Conservation (phyloP, 2,329 filamentous ascomycete species). For the Microdochium trichocladiopsis region DNA sequence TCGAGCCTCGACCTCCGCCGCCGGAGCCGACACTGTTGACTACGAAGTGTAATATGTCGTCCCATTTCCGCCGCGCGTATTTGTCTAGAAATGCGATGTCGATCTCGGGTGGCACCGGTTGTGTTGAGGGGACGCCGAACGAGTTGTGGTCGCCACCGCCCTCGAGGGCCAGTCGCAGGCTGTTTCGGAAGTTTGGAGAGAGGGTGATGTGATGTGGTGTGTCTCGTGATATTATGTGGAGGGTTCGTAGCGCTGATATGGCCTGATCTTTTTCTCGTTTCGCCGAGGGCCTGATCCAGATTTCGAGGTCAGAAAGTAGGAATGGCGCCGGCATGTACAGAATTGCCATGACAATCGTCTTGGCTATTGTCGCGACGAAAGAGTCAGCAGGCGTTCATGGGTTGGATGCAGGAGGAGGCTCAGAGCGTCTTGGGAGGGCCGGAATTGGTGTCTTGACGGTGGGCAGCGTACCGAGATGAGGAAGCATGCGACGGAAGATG, state of each 20-base stretch:
- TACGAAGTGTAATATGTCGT: slow-evolving; percentile 92
- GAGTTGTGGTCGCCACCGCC: slow-evolving; percentile 80
- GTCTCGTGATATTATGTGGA: slow-evolving; percentile 75
- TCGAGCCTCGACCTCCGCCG: slow-evolving; percentile 34
- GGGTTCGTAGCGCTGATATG: slow-evolving; percentile 68
- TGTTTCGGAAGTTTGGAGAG: slow-evolving; percentile 74
- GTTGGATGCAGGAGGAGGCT: too few relatives aligned
- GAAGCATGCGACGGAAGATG: slow-evolving; percentile 95
- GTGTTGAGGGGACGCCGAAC: slow-evolving; percentile 78
- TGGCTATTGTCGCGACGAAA: slow-evolving; percentile 47
- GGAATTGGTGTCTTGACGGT: too few relatives aligned
- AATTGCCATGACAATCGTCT: slow-evolving; percentile 92
- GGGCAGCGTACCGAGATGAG: slow-evolving; percentile 65
- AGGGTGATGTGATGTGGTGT: slow-evolving; percentile 67
- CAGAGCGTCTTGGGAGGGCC: too few relatives aligned
- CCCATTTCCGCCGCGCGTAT: slow-evolving; percentile 86
- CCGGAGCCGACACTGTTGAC: slow-evolving; percentile 65
- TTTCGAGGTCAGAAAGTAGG: slow-evolving; percentile 71
- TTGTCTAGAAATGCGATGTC: slow-evolving; percentile 70
- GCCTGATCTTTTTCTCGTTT: slow-evolving; percentile 74
- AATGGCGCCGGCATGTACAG: slow-evolving; percentile 84
- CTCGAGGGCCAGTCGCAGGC: slow-evolving; percentile 78
- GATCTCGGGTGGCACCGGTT: slow-evolving; percentile 55
- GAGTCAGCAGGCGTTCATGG: slow-evolving; percentile 2
- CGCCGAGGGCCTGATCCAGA: slow-evolving; percentile 68